Evolutionary conservation across 202 grass and related monocot genomes (phyloP), one percentile per base, ranked within the genome.

Genomic region (Schoenoplectus triqueter): DNA sequence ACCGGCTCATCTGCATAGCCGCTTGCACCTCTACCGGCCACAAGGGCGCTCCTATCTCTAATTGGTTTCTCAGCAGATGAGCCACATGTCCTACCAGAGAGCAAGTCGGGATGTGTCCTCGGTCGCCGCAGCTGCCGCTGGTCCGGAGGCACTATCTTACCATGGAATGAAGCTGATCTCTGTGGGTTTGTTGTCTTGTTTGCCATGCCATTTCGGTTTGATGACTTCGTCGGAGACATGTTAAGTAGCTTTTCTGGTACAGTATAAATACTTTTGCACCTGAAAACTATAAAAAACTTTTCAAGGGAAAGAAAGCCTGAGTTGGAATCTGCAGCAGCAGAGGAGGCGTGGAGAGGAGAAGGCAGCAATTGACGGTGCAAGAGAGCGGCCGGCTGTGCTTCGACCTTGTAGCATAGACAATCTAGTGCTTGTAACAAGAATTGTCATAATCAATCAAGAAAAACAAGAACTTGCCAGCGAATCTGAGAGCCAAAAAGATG

Each of bases 81-180:
- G 40, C 73, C 80, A 20, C 69, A 69, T 66, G 84, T 86, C 22
- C 68, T 39, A 8, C 75, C 78, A 49, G 84, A 41, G 72, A 94
- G 90, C 81, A 97, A 81, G 86, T 97, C 92, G 4, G 89, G 92
- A 50, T 94, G 78, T 68, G 94, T 97, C 82, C 89, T 91, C 54
- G 92, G 95, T 59, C 90, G 86, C 55, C 72, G 89, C 63, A 88
- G 87, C 69, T 39, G 78, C 6, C 55, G 71, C 46, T 83, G 88
- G 7, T 67, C 76, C 11, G 18, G 75, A 81, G 64, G 70, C 54
- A 64, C 82, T 66, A 46, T n/a, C 48, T 83, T 80, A 10, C 95
- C 92, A 62, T 94, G 90, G 88, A 97, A 94, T 44, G 95, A 97
- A 31, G 91, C 82, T 7, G 83, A 83, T 60, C 90, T 84, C 86